phyloP scores from a whole-genome alignment of 768 basidiomycete genomes.

The Porphyrellus cyaneotinctus region DNA sequence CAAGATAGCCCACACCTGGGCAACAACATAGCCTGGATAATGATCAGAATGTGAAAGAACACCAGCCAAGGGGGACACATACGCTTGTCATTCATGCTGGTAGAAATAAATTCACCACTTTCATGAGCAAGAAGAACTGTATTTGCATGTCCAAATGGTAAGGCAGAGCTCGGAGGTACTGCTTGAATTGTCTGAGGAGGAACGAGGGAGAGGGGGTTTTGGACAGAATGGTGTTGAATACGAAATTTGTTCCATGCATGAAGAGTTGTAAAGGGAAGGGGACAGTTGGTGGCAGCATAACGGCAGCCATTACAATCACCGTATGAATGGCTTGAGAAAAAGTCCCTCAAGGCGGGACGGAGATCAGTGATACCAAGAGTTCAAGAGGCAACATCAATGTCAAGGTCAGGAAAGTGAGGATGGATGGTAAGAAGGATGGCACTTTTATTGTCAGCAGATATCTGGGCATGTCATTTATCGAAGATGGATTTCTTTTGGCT shows the following conservation, averaged over 20 bases:
- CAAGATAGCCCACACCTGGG: background rate
- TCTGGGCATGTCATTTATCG: background rate
- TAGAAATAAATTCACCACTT: conserved; percentile 6
- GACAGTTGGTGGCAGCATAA: background rate
- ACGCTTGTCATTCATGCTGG: background rate
- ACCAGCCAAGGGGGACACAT: too few relatives aligned
- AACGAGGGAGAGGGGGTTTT: background rate
- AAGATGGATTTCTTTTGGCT: background rate
- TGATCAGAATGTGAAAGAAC: too few relatives aligned
- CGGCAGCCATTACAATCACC: background rate
- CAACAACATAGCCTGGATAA: background rate
- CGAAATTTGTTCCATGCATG: conserved; percentile 8
- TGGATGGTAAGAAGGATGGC: background rate
- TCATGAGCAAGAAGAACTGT: conserved; percentile 7
- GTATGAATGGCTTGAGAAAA: background rate
- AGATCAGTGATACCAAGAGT: background rate
- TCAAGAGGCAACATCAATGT: background rate
- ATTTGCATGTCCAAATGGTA: conserved; percentile 3
- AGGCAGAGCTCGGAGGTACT: background rate
- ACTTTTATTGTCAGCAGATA: background rate
- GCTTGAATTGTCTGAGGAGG: conserved; percentile 11
- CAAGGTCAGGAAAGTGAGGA: conserved; percentile 1
- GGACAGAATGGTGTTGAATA: conserved; percentile 4
- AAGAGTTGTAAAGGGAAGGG: background rate
- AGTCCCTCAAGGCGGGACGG: conserved; percentile 3